Evolutionary conservation across 768 basidiomycete genomes (phyloP), one percentile per base, ranked within the genome.

Genomic region (Russula compacta): DNA sequence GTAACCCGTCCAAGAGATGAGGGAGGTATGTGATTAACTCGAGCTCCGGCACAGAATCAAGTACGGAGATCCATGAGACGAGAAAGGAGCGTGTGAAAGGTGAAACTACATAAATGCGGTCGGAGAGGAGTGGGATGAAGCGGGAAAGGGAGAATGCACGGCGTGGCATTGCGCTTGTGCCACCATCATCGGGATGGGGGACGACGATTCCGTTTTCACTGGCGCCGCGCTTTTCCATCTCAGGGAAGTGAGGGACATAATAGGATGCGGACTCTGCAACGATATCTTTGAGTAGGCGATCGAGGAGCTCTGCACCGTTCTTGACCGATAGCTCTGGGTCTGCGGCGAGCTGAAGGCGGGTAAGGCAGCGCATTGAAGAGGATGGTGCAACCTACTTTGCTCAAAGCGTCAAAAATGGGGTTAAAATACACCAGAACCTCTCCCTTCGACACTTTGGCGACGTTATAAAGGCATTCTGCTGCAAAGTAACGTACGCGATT

Each of bases 381-480:
- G 7, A 42, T 10, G 4, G 3, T 0, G 48, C n/a, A 10, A 56
- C 82, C 59, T 68, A 95, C 95, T 79, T 98, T 98, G 79, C 92
- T 94, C 63, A 98, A 79, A 1, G 94, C 89, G 73, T 98, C 97
- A 68, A 99, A 99, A 58, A 98, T 92, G 59, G 95, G 93, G 70
- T 99, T 99, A 77, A 98, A 99, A 71, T 95, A 97, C 14, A 98
- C 84, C 59, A 99, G 76, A 36, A 98, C 87, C 73, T 98, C 95
- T 42, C 95, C 97, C 69, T 97, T 95, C 36, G 94, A 95, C 15
- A 97, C 95, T 73, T 95, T 92, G 32, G 90, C 92, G 65, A 99
- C 95, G 74, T 99, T 99, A 77, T 99, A 99, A 64, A 99, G 76
- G 69, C 94, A 95, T 71, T 99, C 97, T 29, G 93, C 95, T 6